Evolutionary conservation across 768 basidiomycete genomes (phyloP), one percentile per base, ranked within the genome.

Genomic region (Boletus vinaceobasis): DNA sequence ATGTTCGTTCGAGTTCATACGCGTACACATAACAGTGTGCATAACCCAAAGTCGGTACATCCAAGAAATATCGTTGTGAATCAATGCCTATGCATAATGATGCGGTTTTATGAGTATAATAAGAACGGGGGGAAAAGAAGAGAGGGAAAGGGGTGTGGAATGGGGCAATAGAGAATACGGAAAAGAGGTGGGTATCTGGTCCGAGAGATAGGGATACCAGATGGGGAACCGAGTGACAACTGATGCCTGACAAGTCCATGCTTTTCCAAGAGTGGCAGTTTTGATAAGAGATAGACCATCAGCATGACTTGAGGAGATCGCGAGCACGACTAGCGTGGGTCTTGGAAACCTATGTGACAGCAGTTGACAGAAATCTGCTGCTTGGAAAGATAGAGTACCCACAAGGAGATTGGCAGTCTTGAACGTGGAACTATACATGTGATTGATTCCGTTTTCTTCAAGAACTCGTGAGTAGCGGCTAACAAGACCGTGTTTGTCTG

Each of bases 361-460:
- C 5, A 42, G 26, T 63, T 33, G 43, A 35, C 50, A 38, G 44
- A 37, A 29, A 4, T 45, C 51, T 31, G 39, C 27, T 45, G 7
- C 46, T 29, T 26, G 23, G 44, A 42, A 60, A 52, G 40, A 50
- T 64, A 74, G 57, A 49, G 14, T 31, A 60, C 60, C 26, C 61
- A 90, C 88, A 61, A 90, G 74, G 32, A 92, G 69, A 69, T 92
- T 91, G 52, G 89, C 89, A 7, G 86, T 87, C 72, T 88, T 88
- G 66, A 83, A 86, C n/a, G 89, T 90, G 42, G 87, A 88, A 53
- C 84, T 87, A 65, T 90, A 91, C 81, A 91, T 86, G 65, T 90
- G 87, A 71, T 90, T 88, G 65, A 92, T 85, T 11, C 82, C 81
- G 61, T 86, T 85, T 59, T 81, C 77, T 53, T 87, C 85, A 13